Base-by-base conservation (phyloP, 2,329 filamentous ascomycete species). In the Coniella vitis region DNA sequence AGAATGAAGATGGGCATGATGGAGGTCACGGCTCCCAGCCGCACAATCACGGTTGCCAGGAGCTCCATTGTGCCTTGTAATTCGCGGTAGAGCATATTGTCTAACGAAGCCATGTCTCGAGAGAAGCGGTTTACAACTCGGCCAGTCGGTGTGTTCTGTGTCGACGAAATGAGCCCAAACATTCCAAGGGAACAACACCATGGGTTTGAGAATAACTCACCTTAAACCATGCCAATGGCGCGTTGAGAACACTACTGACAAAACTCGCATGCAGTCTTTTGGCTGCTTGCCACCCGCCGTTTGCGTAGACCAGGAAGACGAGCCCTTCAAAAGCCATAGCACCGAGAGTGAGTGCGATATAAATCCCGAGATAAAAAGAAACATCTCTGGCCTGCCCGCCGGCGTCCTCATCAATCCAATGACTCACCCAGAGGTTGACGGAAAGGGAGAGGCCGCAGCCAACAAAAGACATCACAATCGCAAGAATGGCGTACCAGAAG, bases 171-270 rank as follows among this genome's bases (percentile, higher is more conserved):
- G 38, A 41, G 31, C 5, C 16, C 12, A 2, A 1, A 3, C 4
- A 20, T 9, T 17, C 20, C 16, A n/a, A n/a, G 32, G 17, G n/a
- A 16, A 37, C n/a, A 16, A 17, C 35, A n/a, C 19, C 13, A 19
- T 4, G 36, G 10, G 8, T 21, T 22, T 19, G 19, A 14, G 4
- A 17, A 13, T 7, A n/a, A 2, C 47, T 35, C 5, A 53, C 51
- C 44, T 78, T 76, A 56, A 76, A 80, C 77, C 77, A 81, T 4
- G 73, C 70, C 9, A 81, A 64, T 1, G 78, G 73, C 3, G 77
- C 78, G 20, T 67, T 65, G 63, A 81, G 67, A 16, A 81, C 65
- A 16, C 74, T 70, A 12, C 63, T 65, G 38, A 80, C 72, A 45
- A 81, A 73, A 44, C 70, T 69, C 13, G 67, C 66, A 61, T 81